Conservation (phyloP, 169 alveolate species). For the Cryptosporidium muris region DNA sequence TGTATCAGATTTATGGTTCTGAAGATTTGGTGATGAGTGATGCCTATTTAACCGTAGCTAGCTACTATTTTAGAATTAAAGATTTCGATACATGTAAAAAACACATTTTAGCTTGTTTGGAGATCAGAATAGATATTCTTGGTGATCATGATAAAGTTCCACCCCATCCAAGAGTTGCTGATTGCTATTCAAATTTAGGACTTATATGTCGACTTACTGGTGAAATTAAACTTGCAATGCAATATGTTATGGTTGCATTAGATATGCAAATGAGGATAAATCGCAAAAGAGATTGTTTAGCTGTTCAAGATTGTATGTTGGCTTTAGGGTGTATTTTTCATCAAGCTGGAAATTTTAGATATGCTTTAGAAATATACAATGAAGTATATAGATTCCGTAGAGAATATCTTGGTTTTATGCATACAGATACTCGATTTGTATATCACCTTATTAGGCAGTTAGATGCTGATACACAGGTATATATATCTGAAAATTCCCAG, state of each 20-base stretch:
- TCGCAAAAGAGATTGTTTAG: conserved; percentile 78
- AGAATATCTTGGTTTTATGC: conserved; percentile 79
- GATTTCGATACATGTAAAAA: conserved; percentile 45
- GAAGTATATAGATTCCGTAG: conserved; percentile 82
- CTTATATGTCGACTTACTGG: conserved; percentile 80
- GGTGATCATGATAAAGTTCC: conserved; percentile 67
- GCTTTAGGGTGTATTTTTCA: conserved; percentile 86
- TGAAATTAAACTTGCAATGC: conserved; percentile 81
- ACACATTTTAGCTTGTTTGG: conserved; percentile 52
- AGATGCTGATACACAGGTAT: conserved; percentile 68
- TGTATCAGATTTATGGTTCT: conserved; percentile 70
- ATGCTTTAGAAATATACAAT: conserved; percentile 81
- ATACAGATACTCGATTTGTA: conserved; percentile 77
- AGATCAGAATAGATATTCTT: conserved; percentile 45
- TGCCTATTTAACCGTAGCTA: conserved; percentile 73
- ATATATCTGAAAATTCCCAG: conserved; percentile 36
- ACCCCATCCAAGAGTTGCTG: conserved; percentile 83
- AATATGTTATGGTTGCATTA: conserved; percentile 81
- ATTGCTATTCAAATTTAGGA: conserved; percentile 84
- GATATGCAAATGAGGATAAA: conserved; percentile 86
- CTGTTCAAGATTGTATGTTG: conserved; percentile 81
- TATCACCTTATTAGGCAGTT: conserved; percentile 28
- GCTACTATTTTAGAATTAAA: conserved; percentile 67
- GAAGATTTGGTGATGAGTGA: conserved; percentile 71
- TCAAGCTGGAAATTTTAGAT: conserved; percentile 80